Evolutionary conservation across 805 yeast species (phyloP), one percentile per base, ranked within the genome.

Genomic region (Wickerhamiella occidentalis): DNA sequence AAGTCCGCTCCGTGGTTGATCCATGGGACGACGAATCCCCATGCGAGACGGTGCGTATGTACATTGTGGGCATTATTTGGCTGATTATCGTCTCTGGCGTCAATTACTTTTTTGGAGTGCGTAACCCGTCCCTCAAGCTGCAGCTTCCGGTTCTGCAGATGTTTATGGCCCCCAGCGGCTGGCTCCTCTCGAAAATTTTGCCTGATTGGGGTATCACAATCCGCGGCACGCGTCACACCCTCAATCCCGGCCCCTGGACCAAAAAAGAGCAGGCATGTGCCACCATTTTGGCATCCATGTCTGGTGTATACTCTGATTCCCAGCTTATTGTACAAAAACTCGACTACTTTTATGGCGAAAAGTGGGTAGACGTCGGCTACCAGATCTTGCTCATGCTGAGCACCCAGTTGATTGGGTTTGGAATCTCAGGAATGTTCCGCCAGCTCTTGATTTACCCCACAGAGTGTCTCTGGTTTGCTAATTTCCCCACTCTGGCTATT

Each of bases 161-260:
- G 50, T 65, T 80, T 55, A 71, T 82, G 6, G 78, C 71, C 62
- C 85, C 85, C 2, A 52, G 75, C 29, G 87, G 86, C 51, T 63
- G 63, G 50, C 54, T 69, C 1, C 64, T 69, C 63, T 70, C 68
- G 40, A 59, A 56, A 41, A 52, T 66, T 41, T 50, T 76, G 25
- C 81, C 82, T 21, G 72, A 71, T 51, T 68, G 66, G 65, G 68
- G 72, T 4, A 58, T 74, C 56, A 66, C 60, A 3, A 35, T 68
- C 33, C 53, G 59, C 37, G 73, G 78, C 45, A 64, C 58, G 25
- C 65, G 69, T 53, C 57, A 63, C 50, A 67, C 69, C 9, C 60
- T 78, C 48, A 77, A 77, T 59, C 81, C 80, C 2, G 82, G 84
- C 8, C 80, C 81, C 11, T 80, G 82, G 80, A 65, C 69, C 70